phyloP scores from a whole-genome alignment of 208 protist genomes.

The Paratrypanosoma confusum region DNA sequence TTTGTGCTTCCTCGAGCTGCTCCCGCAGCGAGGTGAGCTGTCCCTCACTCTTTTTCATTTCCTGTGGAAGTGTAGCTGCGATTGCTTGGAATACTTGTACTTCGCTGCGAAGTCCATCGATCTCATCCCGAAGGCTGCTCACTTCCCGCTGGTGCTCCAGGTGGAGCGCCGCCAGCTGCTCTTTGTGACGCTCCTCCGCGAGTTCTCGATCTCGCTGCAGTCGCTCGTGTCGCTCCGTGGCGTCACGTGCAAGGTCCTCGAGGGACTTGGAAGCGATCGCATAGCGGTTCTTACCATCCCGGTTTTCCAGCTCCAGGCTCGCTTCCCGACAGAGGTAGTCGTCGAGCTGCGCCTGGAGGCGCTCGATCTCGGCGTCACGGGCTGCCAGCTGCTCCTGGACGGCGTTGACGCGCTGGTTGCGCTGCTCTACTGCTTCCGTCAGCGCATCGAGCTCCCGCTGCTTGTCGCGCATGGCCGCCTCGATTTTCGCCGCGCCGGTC shows the following conservation, averaged over 20 bases:
- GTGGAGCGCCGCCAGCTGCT: slow-evolving; percentile 13
- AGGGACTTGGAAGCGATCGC: too few relatives aligned
- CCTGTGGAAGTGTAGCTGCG: slow-evolving; percentile 32
- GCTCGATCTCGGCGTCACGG: slow-evolving; percentile 2
- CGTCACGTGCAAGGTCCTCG: slow-evolving; percentile 12
- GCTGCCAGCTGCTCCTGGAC: slow-evolving; percentile 12
- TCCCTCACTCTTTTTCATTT: slow-evolving; percentile 23
- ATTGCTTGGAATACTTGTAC: slow-evolving; percentile 35
- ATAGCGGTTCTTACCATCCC: too few relatives aligned
- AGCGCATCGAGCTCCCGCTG: slow-evolving; percentile 13
- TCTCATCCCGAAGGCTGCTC: slow-evolving; percentile 1
- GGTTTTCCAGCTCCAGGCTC: too few relatives aligned
- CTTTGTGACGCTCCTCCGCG: slow-evolving; percentile 8
- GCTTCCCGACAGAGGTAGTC: not conserved
- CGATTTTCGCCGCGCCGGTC: slow-evolving; percentile 36
- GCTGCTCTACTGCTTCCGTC: not conserved
- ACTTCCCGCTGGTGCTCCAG: slow-evolving; percentile 11
- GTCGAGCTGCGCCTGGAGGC: slow-evolving; percentile 15
- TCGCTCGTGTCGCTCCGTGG: slow-evolving; percentile 13
- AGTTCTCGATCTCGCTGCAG: slow-evolving; percentile 18
- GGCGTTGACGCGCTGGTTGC: not conserved
- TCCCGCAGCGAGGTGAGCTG: slow-evolving; percentile 29
- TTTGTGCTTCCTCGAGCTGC: slow-evolving; percentile 27
- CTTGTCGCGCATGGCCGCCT: slow-evolving; percentile 20
- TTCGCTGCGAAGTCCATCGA: slow-evolving; percentile 12